Evolutionary conservation across 2,329 filamentous ascomycete species (phyloP).

Genomic region (Monilinia vaccinii-corymbosi): DNA sequence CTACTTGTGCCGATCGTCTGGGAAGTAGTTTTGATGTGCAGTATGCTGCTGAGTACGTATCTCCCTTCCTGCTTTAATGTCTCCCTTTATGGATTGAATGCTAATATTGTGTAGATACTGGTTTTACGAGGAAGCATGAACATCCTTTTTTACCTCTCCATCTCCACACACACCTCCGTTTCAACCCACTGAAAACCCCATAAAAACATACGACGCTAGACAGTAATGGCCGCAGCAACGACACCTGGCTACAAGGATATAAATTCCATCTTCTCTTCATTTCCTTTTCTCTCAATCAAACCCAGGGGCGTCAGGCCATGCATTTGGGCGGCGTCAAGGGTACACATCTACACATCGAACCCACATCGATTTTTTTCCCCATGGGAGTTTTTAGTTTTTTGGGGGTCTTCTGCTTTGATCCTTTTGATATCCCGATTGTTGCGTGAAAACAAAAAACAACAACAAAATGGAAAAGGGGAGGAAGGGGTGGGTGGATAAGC

Average conservation of each 20-base stretch:
- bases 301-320: neutral
- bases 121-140: slow-evolving; percentile 20
- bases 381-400: neutral
- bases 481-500: neutral
- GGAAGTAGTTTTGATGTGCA: slow-evolving; percentile 58
- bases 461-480: too few relatives aligned
- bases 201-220: neutral
- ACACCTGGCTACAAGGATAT: neutral
- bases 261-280: neutral
- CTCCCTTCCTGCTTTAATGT: slow-evolving; percentile 21
- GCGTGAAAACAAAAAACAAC: neutral
- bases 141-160: neutral
- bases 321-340: slow-evolving; percentile 6
- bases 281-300: neutral
- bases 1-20: slow-evolving; percentile 57
- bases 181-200: neutral
- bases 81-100: neutral
- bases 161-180: too few relatives aligned
- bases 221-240: neutral
- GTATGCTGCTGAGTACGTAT: slow-evolving; percentile 76
- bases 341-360: neutral
- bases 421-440: neutral
- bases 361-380: too few relatives aligned
- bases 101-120: slow-evolving; percentile 23
- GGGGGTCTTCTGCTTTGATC: neutral